Evolutionary conservation across 1,284 basidiomycete genomes (phyloP).

Genomic region (Rhizoctonia solani): DNA sequence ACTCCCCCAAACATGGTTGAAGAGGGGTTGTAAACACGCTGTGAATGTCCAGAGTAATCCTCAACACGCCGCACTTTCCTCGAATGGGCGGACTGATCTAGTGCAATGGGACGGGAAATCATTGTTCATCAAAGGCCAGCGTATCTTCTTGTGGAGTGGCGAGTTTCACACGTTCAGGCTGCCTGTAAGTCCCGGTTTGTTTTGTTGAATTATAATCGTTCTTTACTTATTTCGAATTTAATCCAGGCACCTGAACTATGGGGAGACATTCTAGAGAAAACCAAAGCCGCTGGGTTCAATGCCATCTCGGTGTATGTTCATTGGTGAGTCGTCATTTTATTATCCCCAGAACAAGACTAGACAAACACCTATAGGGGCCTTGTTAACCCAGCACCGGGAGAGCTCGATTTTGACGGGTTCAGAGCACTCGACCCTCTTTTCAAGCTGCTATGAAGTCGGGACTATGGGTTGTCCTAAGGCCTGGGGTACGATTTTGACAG

Average conservation of each 20-base stretch:
- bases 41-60: not conserved
- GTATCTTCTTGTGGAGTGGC: constrained; percentile 58
- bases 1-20: not conserved
- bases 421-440: constrained; percentile 70
- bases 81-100: constrained; percentile 52
- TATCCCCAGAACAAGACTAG: constrained; percentile 25
- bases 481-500: constrained; percentile 38
- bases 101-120: constrained; percentile 65
- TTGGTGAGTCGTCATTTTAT: constrained; percentile 43
- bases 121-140: constrained; percentile 57
- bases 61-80: constrained; percentile 2
- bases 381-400: constrained; percentile 72
- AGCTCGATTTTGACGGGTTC: constrained; percentile 70
- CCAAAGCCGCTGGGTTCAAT: constrained; percentile 81
- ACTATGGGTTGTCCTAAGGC: constrained; percentile 45
- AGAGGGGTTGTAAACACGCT: not conserved
- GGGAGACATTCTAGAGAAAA: constrained; percentile 80
- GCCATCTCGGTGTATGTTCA: constrained; percentile 69
- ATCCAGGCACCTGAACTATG: constrained; percentile 61
- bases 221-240: not conserved
- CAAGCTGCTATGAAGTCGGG: constrained; percentile 49
- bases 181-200: constrained; percentile 70
- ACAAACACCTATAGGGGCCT: constrained; percentile 64
- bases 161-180: constrained; percentile 84
- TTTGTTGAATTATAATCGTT: not conserved